A percentile compares a stretch with the other conserved stretches of the same genome.
Conservation (phyloP, 352 stramenopile genomes). For the Globisporangium lucens region DNA sequence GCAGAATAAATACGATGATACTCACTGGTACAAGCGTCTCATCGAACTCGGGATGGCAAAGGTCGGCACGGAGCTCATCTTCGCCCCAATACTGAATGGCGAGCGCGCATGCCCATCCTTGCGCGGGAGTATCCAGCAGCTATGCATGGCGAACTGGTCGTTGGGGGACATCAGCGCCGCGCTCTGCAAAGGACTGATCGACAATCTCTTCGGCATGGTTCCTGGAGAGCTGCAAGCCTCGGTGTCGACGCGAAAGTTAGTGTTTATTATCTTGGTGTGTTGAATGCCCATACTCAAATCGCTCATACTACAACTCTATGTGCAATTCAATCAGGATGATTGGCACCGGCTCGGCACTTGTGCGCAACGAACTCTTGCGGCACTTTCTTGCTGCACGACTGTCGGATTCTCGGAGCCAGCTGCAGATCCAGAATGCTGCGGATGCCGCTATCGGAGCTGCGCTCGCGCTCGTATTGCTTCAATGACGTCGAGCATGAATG, state of each 20-base stretch:
- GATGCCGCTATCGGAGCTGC: slow-evolving; percentile 63
- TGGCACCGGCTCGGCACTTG: slow-evolving; percentile 65
- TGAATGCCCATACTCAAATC: background rate
- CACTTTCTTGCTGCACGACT: slow-evolving; percentile 40
- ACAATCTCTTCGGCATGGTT: slow-evolving; percentile 73
- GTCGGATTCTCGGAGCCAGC: slow-evolving; percentile 22
- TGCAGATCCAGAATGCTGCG: slow-evolving; percentile 42
- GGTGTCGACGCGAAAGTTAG: slow-evolving; percentile 39
- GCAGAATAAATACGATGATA: slow-evolving; percentile 7
- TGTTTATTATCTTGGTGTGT: slow-evolving; percentile 3
- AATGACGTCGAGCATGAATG: slow-evolving; percentile 1
- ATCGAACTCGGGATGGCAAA: slow-evolving; percentile 50
- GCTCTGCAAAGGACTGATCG: slow-evolving; percentile 58
- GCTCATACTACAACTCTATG: slow-evolving; percentile 9
- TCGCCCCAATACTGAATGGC: slow-evolving; percentile 65
- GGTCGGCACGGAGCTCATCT: slow-evolving; percentile 49
- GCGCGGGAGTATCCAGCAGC: slow-evolving; percentile 38
- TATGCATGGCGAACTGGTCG: slow-evolving; percentile 63
- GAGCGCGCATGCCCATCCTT: slow-evolving; percentile 46
- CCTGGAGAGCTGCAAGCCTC: slow-evolving; percentile 34
- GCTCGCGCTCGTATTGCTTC: slow-evolving; percentile 34
- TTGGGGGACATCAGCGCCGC: slow-evolving; percentile 72
- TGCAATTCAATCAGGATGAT: slow-evolving; percentile 45
- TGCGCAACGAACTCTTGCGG: slow-evolving; percentile 64
- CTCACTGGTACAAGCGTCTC: slow-evolving; percentile 42